Conservation (phyloP, 2,329 filamentous ascomycete species). For the Botryosphaeria dothidea region DNA sequence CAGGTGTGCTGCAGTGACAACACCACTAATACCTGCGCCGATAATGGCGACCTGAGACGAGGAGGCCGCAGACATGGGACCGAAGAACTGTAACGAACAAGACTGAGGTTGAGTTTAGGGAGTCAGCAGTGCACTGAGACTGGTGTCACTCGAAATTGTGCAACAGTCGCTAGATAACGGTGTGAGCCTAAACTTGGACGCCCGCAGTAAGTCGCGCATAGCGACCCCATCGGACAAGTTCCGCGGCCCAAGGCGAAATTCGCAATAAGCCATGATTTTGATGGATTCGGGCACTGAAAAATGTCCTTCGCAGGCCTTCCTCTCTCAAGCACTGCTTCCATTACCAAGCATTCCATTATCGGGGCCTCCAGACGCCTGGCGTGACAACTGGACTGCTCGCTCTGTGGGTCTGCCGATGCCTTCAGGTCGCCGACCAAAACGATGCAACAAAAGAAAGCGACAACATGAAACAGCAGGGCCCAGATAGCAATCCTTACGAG, state of each 20-base stretch:
- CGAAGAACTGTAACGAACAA: neutral
- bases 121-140: neutral
- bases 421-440: slow-evolving; percentile 7
- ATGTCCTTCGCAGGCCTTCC: neutral
- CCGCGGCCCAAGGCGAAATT: neutral
- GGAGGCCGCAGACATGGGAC: slow-evolving; percentile 22
- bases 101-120: neutral
- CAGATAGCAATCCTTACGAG: neutral
- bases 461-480: neutral
- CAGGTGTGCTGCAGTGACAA: slow-evolving; percentile 37
- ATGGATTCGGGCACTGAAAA: neutral
- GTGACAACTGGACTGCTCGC: neutral
- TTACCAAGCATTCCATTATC: neutral
- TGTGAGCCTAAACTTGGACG: slow-evolving; percentile 10
- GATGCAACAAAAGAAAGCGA: neutral
- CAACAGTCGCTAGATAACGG: neutral
- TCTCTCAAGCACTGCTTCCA: neutral
- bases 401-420: neutral
- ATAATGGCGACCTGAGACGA: slow-evolving; percentile 34
- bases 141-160: neutral
- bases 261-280: neutral
- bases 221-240: neutral
- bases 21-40: slow-evolving; percentile 39
- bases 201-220: slow-evolving; percentile 24
- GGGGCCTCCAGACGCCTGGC: neutral